These are phyloP conservation scores for Rhamnella rubrinervis DNA, from an alignment of 331 rosid genomes.

Conservation along the genomic window DNA sequence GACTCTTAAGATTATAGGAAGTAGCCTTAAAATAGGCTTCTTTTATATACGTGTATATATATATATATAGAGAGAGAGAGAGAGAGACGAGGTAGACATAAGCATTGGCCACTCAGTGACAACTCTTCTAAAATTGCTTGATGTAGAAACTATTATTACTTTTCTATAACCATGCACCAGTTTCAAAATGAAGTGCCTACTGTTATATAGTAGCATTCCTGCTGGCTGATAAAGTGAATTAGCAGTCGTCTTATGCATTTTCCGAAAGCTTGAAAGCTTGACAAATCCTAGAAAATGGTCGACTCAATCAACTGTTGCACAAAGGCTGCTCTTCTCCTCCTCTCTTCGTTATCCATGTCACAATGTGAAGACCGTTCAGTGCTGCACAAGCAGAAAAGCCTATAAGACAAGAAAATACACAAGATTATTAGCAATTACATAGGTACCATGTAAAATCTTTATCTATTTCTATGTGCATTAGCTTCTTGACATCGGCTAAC, in stretches of 20 bases:
- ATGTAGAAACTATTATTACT: slow-evolving; percentile 20
- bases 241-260: slow-evolving; percentile 25
- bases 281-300: slow-evolving; percentile 52
- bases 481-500: no score
- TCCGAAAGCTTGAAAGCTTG: not conserved
- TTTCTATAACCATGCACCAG: slow-evolving; percentile 36
- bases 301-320: slow-evolving; percentile 65
- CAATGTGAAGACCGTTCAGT: slow-evolving; percentile 27
- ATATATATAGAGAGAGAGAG: no score
- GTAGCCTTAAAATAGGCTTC: slow-evolving; percentile 19
- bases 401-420: not conserved
- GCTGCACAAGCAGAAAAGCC: slow-evolving; percentile 40
- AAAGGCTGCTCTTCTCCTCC: slow-evolving; percentile 57
- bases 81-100: not conserved
- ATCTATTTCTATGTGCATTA: no score
- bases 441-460: no score
- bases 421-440: no score
- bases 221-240: slow-evolving; percentile 15
- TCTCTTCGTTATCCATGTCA: slow-evolving; percentile 56
- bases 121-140: slow-evolving; percentile 21
- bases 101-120: slow-evolving; percentile 27
- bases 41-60: slow-evolving; percentile 11
- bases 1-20: slow-evolving; percentile 1
- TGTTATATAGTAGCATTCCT: slow-evolving; percentile 11
- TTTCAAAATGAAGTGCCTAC: slow-evolving; percentile 27